Evolutionary conservation across 805 yeast species (phyloP), one percentile per base, ranked within the genome.

Genomic region (Nakazawaea sp.): DNA sequence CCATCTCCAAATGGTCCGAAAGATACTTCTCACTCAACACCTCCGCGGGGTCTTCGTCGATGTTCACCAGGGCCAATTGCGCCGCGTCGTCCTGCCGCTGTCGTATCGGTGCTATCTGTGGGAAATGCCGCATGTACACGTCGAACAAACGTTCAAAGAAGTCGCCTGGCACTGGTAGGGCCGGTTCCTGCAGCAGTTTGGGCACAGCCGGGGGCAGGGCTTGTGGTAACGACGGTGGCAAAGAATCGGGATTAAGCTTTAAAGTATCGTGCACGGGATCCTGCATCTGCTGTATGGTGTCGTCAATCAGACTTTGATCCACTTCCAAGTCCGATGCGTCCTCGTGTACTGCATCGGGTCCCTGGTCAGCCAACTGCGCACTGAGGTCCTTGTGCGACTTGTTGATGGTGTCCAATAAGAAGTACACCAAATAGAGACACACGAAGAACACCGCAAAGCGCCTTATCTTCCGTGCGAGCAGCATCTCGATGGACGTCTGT

Each of bases 41-140:
- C 15, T 20, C 28, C 10, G 23, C 30, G 15, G 18, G 11, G 3
- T 27, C 19, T 18, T 37, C 40, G 20, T 37, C 27, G 15, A 37
- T 32, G 19, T 37, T 37, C 13, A 37, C 19, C n/a, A 24, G 32
- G 20, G 11, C n/a, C 7, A 37, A 23, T 7, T 18, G 18, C 4
- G 26, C 23, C 5, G 7, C 9, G 12, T 26, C 18, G 12, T n/a
- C 11, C 12, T 8, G n/a, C 19, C n/a, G 17, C 23, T n/a, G 27
- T n/a, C 5, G 11, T 8, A 37, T 21, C 7, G 40, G 35, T 5
- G 24, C 17, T 10, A 31, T 10, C 16, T 37, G 40, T 11, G 40
- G 40, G 36, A 37, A 37, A 23, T 37, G 40, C n/a, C 13, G 16
- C 35, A 36, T 31, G 18, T 36, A 36, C n/a, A 36, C 21, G 12